Evolutionary conservation across 2,329 filamentous ascomycete genomes (phyloP).

Genomic region (Colletotrichum filicis): DNA sequence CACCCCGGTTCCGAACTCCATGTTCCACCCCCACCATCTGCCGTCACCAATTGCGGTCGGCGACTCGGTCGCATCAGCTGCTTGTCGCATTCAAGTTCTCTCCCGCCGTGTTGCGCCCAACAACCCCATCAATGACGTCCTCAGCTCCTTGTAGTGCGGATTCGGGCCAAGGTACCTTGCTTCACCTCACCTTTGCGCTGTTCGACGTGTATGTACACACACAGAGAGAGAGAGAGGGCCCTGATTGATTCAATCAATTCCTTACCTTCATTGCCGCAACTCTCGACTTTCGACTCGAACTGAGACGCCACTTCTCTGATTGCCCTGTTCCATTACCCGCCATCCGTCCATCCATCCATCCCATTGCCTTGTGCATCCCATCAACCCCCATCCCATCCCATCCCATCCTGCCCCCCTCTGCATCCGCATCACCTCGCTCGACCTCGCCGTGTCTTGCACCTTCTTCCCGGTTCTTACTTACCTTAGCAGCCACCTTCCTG

Average conservation of each 20-base stretch:
- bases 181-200: neutral
- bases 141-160: neutral
- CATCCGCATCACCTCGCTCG: neutral
- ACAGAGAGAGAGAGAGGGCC: neutral
- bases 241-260: neutral
- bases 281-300: neutral
- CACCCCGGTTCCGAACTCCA: neutral
- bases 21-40: neutral
- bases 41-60: neutral
- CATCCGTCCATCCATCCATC: constrained; percentile 5
- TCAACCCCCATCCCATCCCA: neutral
- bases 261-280: neutral
- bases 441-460: neutral
- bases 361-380: neutral
- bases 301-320: neutral
- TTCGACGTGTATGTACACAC: neutral
- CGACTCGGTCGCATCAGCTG: constrained; percentile 14
- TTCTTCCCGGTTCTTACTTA: neutral
- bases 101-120: neutral
- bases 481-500: neutral
- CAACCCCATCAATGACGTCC: constrained; percentile 28
- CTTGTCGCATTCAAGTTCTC: constrained; percentile 16
- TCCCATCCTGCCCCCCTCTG: neutral
- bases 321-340: neutral
- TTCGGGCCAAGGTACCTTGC: neutral